phyloP scores from a whole-genome alignment of 2,329 filamentous ascomycete genomes.

The Pestalotiopsis sp. region DNA sequence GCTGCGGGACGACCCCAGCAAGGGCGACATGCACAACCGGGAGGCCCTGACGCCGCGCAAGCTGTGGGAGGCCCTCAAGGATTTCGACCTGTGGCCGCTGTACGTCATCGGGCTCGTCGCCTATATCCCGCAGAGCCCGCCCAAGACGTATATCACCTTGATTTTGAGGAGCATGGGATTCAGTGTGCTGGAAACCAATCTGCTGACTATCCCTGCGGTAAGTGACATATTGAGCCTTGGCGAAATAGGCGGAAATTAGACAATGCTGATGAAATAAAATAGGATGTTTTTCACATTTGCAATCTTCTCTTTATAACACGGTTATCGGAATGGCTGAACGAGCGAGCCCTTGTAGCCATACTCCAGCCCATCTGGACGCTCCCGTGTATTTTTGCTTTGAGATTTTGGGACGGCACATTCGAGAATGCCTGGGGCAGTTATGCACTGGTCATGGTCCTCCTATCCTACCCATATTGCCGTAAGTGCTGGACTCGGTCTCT shows the following conservation, averaged over 20 bases:
- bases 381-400: slow-evolving; percentile 54
- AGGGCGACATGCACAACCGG: slow-evolving; percentile 62
- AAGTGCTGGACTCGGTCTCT: background rate
- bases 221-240: slow-evolving; percentile 15
- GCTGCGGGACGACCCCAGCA: slow-evolving; percentile 59
- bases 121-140: slow-evolving; percentile 51
- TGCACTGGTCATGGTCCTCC: slow-evolving; percentile 47
- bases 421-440: slow-evolving; percentile 53
- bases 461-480: slow-evolving; percentile 58
- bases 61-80: slow-evolving; percentile 51
- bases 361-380: slow-evolving; percentile 56
- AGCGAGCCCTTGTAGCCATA: slow-evolving; percentile 48
- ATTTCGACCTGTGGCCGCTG: slow-evolving; percentile 61
- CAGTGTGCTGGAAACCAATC: slow-evolving; percentile 55
- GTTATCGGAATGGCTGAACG: slow-evolving; percentile 50
- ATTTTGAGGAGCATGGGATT: slow-evolving; percentile 54
- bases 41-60: slow-evolving; percentile 50
- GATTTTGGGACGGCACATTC: slow-evolving; percentile 45
- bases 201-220: slow-evolving; percentile 57
- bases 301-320: slow-evolving; percentile 53
- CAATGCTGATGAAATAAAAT: slow-evolving; percentile 12
- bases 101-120: slow-evolving; percentile 52
- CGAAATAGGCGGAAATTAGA: background rate
- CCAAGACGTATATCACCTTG: slow-evolving; percentile 53
- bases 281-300: slow-evolving; percentile 51